Conservation (phyloP, 2,329 filamentous ascomycete species). For the Elsinoe necatrix region DNA sequence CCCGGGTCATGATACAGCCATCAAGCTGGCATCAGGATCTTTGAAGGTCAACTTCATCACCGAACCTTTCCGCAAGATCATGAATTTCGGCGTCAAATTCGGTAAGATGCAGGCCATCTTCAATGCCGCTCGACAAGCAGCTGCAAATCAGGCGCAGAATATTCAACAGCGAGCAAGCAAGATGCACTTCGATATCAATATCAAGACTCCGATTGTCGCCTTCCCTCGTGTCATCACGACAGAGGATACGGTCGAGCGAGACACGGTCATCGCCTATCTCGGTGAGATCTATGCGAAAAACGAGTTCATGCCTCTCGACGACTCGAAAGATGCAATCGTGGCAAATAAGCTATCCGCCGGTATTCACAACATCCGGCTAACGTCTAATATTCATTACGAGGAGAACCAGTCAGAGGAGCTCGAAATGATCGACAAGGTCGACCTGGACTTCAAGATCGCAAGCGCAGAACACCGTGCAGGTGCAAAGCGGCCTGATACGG, state of each 20-base stretch:
- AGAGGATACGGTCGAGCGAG: conserved; percentile 61
- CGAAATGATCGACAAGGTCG: conserved; percentile 94
- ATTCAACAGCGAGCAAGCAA: conserved; percentile 83
- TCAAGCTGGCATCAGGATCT: conserved; percentile 84
- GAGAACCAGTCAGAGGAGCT: conserved; percentile 69
- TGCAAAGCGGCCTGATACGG: conserved; percentile 74
- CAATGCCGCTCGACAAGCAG: conserved; percentile 90
- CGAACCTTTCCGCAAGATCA: conserved; percentile 95
- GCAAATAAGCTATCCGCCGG: conserved; percentile 87
- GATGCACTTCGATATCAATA: conserved; percentile 85
- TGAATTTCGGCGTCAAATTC: conserved; percentile 96
- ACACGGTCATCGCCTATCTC: conserved; percentile 83
- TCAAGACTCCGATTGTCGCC: conserved; percentile 92
- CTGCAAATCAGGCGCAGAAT: conserved; percentile 85
- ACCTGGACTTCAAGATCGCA: conserved; percentile 84
- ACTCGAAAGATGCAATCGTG: conserved; percentile 61
- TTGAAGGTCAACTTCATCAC: conserved; percentile 96
- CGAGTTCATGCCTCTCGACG: conserved; percentile 76
- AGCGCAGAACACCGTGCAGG: conserved; percentile 78
- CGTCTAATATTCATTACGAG: conserved; percentile 77
- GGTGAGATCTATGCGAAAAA: conserved; percentile 98
- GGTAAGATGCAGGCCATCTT: conserved; percentile 99
- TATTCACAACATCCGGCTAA: conserved; percentile 84
- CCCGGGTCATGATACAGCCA: conserved; percentile 88
- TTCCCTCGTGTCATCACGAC: conserved; percentile 69